Evolutionary conservation across 2,329 filamentous ascomycete species (phyloP), one percentile per base, ranked within the genome.

Genomic region (Aureobasidium leucospermi): DNA sequence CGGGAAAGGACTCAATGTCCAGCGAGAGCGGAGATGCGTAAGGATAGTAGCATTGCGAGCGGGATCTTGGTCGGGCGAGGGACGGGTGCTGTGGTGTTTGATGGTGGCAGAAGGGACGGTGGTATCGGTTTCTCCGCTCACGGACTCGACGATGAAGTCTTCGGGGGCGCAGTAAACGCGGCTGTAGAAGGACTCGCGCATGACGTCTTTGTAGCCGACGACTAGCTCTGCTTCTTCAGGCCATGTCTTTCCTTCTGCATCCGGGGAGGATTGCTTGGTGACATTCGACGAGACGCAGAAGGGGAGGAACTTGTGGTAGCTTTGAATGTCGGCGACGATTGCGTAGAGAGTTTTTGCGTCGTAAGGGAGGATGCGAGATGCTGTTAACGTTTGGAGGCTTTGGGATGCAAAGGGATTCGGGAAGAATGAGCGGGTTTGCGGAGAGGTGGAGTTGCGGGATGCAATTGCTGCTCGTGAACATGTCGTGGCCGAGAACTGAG

Each of bases 261-360:
- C 78, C 8, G 83, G 78, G 11, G 71, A 58, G 6, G 89, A 87
- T 82, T 87, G 90, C 61, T 80, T 79, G 1, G 90, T 96, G 42
- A 97, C 90, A 62, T 79, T 81, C 39, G 89, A 92, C 47, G 79
- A 79, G 45, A 84, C 82, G 76, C 93, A 96, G 81, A 95, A 96
- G 10, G 94, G 94, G n/a, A 99, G 84, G 79, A 97, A 99, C 65
- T 79, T 73, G 39, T 81, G 78, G 82, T 99, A 99, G 63, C 84
- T 85, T 73, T 90, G 84, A 64, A 99, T 85, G 74, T 96, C 90
- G 75, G 91, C 85, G 72, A 99, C 92, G 58, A 96, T 82, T 65
- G 80, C 79, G 82, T 94, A 99, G 66, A 99, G 85, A 1, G 84
- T 78, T 4, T 74, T 68, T 34, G 85, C 78, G 0, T 85, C 76